These are phyloP conservation scores for Marchantia paleacea DNA, from an alignment of 225 moss, liverwort and hornwort genomes.

Conservation along the genomic window DNA sequence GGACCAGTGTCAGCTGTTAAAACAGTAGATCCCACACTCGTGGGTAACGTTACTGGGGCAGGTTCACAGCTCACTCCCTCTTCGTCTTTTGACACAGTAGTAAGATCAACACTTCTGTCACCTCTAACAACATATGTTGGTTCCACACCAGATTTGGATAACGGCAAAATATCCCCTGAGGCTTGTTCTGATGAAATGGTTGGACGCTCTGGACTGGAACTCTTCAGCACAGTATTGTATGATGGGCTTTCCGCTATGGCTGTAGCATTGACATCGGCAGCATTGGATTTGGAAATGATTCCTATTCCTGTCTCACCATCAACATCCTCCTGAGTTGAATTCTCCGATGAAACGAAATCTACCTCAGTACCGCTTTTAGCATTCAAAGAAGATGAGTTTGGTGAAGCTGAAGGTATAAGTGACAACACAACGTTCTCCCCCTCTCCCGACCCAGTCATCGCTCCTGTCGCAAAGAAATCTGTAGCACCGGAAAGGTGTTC, in stretches of 20 bases:
- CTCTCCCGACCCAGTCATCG: neutral
- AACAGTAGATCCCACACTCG: neutral
- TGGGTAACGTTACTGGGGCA: neutral
- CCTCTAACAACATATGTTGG: neutral
- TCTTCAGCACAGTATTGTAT: neutral
- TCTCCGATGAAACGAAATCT: neutral
- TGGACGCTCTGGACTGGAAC: neutral
- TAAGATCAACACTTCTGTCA: neutral
- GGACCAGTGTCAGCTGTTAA: neutral
- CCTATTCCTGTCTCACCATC: neutral
- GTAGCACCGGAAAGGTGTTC: neutral
- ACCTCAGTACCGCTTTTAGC: neutral
- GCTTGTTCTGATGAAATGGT: neutral
- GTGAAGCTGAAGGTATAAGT: neutral
- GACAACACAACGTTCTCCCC: neutral
- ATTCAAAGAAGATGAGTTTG: neutral
- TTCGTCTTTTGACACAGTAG: neutral
- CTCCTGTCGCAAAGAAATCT: neutral
- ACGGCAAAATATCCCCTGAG: neutral
- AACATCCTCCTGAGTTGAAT: neutral
- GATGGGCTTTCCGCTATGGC: neutral
- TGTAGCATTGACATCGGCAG: neutral
- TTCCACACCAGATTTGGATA: neutral
- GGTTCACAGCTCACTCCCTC: neutral
- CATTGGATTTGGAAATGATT: neutral